These are phyloP conservation scores for Phaffomyces opuntiae DNA, from an alignment of 805 yeast species.

Conservation along the genomic window DNA sequence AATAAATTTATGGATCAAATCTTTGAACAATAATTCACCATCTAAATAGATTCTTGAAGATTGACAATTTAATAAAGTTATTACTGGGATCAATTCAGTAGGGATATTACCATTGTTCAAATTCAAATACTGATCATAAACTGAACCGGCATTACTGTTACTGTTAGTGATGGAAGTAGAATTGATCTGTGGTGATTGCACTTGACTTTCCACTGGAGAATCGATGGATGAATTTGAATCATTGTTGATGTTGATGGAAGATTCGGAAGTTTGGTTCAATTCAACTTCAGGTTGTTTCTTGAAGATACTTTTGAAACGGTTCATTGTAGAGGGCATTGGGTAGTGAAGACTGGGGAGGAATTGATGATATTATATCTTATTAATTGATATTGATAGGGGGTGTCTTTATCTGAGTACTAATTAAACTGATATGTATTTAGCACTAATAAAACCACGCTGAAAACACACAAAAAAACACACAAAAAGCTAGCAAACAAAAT, in stretches of 20 bases:
- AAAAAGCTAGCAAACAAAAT: too few relatives aligned
- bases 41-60: slow-evolving; percentile 49
- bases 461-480: too few relatives aligned
- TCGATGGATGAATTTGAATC: not conserved
- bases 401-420: too few relatives aligned
- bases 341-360: too few relatives aligned
- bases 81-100: slow-evolving; percentile 65
- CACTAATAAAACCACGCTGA: too few relatives aligned
- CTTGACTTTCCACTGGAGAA: not conserved
- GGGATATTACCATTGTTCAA: slow-evolving; percentile 13
- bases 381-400: too few relatives aligned
- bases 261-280: too few relatives aligned
- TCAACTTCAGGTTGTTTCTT: slow-evolving; percentile 1
- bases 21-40: slow-evolving; percentile 38
- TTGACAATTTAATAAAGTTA: slow-evolving; percentile 66
- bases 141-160: not conserved
- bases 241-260: not conserved
- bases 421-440: too few relatives aligned
- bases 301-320: slow-evolving; percentile 10
- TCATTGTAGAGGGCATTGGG: not conserved
- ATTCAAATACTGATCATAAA: slow-evolving; percentile 10
- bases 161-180: too few relatives aligned
- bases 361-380: too few relatives aligned
- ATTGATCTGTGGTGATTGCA: not conserved
- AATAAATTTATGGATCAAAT: slow-evolving; percentile 4